phyloP scores from a whole-genome alignment of 108 stramenopile genomes.

The Skeletonema marinoi region DNA sequence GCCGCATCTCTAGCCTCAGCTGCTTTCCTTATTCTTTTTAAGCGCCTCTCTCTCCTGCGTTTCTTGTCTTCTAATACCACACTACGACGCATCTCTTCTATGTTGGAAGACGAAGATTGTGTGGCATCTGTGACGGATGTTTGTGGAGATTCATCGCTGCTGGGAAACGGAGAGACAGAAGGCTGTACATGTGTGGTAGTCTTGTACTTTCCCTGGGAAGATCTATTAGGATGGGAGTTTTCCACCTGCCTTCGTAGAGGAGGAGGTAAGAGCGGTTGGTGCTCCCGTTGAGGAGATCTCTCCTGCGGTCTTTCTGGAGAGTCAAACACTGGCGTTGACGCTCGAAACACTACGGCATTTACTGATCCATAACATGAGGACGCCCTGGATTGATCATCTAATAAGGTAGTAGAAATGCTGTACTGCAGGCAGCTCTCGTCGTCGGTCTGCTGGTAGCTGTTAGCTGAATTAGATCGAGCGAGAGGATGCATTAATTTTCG shows the following conservation, averaged over 20 bases:
- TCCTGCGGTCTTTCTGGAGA: neutral
- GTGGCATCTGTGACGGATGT: conserved; percentile 8
- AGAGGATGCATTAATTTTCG: conserved; percentile 32
- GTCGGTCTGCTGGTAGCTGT: conserved; percentile 5
- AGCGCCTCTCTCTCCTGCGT: conserved; percentile 18
- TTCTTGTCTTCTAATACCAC: conserved; percentile 1
- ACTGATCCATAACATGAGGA: conserved; percentile 1
- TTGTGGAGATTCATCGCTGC: conserved; percentile 5
- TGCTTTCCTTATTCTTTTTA: conserved; percentile 31
- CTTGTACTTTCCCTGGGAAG: neutral
- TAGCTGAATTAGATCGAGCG: conserved; percentile 1
- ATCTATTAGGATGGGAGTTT: neutral
- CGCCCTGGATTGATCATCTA: neutral
- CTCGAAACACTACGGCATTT: conserved; percentile 3
- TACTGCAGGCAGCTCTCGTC: conserved; percentile 35
- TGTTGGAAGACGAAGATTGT: neutral
- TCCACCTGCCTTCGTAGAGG: conserved; percentile 11
- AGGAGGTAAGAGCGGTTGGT: conserved; percentile 1
- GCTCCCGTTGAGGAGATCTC: neutral
- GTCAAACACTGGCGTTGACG: conserved; percentile 10
- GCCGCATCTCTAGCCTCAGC: conserved; percentile 36
- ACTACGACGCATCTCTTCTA: neutral
- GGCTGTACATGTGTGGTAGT: neutral
- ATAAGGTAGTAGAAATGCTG: conserved; percentile 20
- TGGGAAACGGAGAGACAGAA: conserved; percentile 12